Evolutionary conservation across 2,329 filamentous ascomycete genomes (phyloP).

Genomic region (Arthrobotrys sinensis): DNA sequence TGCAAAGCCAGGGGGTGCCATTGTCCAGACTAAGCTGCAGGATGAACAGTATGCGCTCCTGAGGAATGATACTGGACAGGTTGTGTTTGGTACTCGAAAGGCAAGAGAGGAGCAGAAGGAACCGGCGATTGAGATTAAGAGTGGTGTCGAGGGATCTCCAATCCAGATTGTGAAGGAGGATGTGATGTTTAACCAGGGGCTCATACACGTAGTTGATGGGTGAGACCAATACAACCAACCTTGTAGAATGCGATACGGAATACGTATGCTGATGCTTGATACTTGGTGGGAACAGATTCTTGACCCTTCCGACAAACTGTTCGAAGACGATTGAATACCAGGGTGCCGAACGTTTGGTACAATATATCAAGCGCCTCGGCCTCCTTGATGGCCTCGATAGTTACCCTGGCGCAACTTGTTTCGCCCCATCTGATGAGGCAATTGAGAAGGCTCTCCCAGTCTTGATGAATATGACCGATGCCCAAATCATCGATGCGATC

Average conservation of each 20-base stretch:
- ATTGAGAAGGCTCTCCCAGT: slow-evolving; percentile 45
- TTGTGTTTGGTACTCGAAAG: slow-evolving; percentile 38
- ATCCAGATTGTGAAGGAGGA: slow-evolving; percentile 43
- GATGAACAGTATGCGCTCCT: slow-evolving; percentile 33
- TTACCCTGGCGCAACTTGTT: slow-evolving; percentile 56
- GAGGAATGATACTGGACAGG: slow-evolving; percentile 44
- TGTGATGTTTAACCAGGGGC: slow-evolving; percentile 34
- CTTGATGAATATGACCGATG: slow-evolving; percentile 47
- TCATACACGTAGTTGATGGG: slow-evolving; percentile 53
- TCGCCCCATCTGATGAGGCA: slow-evolving; percentile 49
- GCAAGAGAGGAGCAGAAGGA: slow-evolving; percentile 14
- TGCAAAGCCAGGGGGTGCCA: slow-evolving; percentile 36
- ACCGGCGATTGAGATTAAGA: slow-evolving; percentile 40
- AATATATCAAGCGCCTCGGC: slow-evolving; percentile 43
- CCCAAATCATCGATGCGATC: slow-evolving; percentile 51
- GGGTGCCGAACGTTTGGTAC: slow-evolving; percentile 46
- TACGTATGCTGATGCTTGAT: neutral
- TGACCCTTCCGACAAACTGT: slow-evolving; percentile 52
- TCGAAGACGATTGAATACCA: slow-evolving; percentile 53
- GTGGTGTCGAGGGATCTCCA: slow-evolving; percentile 25
- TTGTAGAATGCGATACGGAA: neutral
- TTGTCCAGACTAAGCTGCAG: slow-evolving; percentile 46
- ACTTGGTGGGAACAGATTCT: slow-evolving; percentile 10
- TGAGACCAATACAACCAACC: slow-evolving; percentile 8
- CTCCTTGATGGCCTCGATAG: slow-evolving; percentile 55